phyloP scores from a whole-genome alignment of 495 filamentous ascomycete species.

The Tuber indicum region DNA sequence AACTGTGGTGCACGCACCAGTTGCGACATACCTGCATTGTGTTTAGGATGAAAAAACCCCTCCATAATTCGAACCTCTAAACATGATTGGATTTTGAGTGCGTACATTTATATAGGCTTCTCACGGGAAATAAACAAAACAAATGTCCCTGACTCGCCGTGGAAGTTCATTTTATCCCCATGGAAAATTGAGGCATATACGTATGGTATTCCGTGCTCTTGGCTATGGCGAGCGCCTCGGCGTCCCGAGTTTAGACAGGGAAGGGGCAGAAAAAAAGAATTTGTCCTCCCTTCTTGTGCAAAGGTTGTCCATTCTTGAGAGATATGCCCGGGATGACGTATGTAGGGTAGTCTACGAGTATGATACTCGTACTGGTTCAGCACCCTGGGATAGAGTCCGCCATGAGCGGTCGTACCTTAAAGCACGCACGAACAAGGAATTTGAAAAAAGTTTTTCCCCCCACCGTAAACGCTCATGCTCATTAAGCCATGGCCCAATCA shows the following conservation, averaged over 20 bases:
- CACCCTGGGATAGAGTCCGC: neutral
- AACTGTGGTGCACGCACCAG: neutral
- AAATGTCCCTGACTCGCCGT: neutral
- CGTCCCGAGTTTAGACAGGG: neutral
- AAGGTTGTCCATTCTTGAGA: neutral
- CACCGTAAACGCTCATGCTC: neutral
- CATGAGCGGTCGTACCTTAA: neutral
- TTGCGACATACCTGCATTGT: neutral
- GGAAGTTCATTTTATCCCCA: neutral
- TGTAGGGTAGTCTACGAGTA: too few relatives aligned
- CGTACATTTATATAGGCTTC: neutral
- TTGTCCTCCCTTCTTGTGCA: neutral
- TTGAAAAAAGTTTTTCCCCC: neutral
- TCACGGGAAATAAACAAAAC: neutral
- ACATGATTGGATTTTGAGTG: neutral
- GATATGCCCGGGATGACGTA: neutral
- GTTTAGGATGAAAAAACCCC: neutral
- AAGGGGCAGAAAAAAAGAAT: neutral
- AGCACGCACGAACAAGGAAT: neutral
- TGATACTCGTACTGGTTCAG: neutral
- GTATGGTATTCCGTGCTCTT: neutral
- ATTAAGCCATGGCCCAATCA: neutral
- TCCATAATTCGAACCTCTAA: neutral
- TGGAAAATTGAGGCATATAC: neutral
- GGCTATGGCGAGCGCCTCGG: neutral